Percentiles rank a stretch among this genome's conserved stretches.
Conservation (phyloP, 2,329 filamentous ascomycete genomes). For the Aspergillus novoparasiticus region DNA sequence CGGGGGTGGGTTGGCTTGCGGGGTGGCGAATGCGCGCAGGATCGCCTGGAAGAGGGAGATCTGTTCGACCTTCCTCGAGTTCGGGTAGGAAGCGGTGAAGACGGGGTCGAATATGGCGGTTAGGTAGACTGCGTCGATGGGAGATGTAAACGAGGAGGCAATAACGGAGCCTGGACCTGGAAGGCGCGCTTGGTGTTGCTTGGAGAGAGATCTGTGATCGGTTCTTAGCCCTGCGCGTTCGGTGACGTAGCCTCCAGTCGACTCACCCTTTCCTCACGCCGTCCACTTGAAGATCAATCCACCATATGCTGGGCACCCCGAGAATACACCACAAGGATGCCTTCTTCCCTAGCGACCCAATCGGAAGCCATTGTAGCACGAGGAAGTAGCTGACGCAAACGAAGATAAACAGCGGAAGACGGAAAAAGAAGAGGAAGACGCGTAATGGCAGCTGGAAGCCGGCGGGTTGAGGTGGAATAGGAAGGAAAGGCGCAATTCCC, state of each 20-base stretch:
- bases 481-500: slow-evolving; percentile 94
- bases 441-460: slow-evolving; percentile 66
- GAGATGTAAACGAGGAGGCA: slow-evolving; percentile 87
- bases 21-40: slow-evolving; percentile 67
- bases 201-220: slow-evolving; percentile 62
- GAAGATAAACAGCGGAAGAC: slow-evolving; percentile 74
- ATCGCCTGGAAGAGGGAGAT: slow-evolving; percentile 78
- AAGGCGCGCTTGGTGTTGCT: slow-evolving; percentile 71
- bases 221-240: slow-evolving; percentile 1
- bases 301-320: slow-evolving; percentile 91
- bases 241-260: not conserved
- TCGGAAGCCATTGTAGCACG: slow-evolving; percentile 78
- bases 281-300: slow-evolving; percentile 97
- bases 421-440: slow-evolving; percentile 74
- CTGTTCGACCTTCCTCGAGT: slow-evolving; percentile 70
- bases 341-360: slow-evolving; percentile 72
- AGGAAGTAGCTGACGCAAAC: slow-evolving; percentile 73
- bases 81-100: slow-evolving; percentile 84
- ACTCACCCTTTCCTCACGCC: slow-evolving; percentile 84
- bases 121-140: slow-evolving; percentile 90
- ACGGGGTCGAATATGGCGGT: slow-evolving; percentile 95
- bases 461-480: slow-evolving; percentile 68
- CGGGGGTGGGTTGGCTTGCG: slow-evolving; percentile 52
- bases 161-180: slow-evolving; percentile 81
- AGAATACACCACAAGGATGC: slow-evolving; percentile 84